Conservation (phyloP, 148 eudicot genomes). For the Rhododendron vialii region DNA sequence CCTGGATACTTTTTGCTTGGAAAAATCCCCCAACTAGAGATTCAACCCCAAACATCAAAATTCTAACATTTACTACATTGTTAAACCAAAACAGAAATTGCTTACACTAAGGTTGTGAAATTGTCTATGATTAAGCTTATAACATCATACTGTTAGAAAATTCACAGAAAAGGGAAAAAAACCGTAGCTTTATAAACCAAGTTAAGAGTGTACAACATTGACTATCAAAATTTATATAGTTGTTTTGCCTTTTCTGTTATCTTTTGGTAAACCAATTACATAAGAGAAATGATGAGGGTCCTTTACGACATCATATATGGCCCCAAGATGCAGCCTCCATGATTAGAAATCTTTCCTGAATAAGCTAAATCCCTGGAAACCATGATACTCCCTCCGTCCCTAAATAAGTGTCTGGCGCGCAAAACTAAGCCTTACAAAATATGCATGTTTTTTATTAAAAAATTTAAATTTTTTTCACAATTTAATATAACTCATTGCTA, state of each 20-base stretch:
- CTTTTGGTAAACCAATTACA: not conserved
- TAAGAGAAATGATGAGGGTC: not conserved
- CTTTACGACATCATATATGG: not conserved
- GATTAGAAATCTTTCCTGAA: not conserved
- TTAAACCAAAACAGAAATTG: not conserved
- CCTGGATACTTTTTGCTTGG: not conserved
- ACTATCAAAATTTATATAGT: not conserved
- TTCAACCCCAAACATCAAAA: not conserved
- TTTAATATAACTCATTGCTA: too few species aligned
- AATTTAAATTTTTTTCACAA: too few species aligned
- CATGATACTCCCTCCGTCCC: not conserved
- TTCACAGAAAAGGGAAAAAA: not conserved
- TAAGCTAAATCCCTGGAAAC: not conserved
- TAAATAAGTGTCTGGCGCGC: too few species aligned
- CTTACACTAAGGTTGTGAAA: not conserved
- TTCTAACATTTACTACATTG: not conserved
- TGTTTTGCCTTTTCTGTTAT: not conserved
- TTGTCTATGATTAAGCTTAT: not conserved
- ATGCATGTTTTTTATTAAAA: too few species aligned
- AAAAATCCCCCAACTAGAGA: not conserved
- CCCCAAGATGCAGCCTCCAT: not conserved
- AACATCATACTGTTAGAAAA: not conserved
- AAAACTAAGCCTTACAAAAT: too few species aligned
- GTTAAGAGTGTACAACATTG: not conserved
- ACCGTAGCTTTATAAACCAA: not conserved